These are phyloP conservation scores for Margaritispora aquatica DNA, from an alignment of 495 filamentous ascomycete genomes.

Conservation along the genomic window DNA sequence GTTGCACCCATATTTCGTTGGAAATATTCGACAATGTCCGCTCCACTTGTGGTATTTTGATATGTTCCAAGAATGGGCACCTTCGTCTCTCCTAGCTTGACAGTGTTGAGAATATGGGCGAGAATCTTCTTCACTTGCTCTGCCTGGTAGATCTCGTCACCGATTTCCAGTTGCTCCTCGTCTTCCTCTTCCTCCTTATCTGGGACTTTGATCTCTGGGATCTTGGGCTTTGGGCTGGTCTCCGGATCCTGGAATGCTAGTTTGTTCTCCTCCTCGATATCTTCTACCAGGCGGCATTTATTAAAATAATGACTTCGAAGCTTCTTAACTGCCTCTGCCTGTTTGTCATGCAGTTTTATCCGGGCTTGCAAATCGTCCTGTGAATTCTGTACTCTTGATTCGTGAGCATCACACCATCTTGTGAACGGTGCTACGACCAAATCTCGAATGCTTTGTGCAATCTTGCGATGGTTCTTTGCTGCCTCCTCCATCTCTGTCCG, in stretches of 20 bases:
- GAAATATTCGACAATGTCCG: conserved; percentile 91
- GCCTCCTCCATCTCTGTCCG: conserved; percentile 93
- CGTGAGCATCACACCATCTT: conserved; percentile 93
- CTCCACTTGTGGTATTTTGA: conserved; percentile 80
- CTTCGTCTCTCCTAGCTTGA: conserved; percentile 84
- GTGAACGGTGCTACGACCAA: conserved; percentile 90
- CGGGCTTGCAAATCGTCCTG: conserved; percentile 86
- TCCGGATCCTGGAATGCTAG: conserved; percentile 85
- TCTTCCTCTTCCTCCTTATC: conserved; percentile 43
- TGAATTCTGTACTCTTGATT: conserved; percentile 80
- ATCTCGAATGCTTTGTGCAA: conserved; percentile 91
- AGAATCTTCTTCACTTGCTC: conserved; percentile 89
- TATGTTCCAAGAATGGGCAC: conserved; percentile 95
- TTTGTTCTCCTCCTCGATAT: conserved; percentile 97
- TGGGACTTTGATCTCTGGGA: conserved; percentile 52
- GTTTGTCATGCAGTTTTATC: conserved; percentile 89
- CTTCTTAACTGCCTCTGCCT: conserved; percentile 84
- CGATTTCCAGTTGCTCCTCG: conserved; percentile 84
- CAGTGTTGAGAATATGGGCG: conserved; percentile 75
- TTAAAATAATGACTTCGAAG: conserved; percentile 95
- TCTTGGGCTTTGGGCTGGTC: conserved; percentile 40
- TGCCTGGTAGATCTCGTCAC: conserved; percentile 75
- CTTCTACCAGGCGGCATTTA: conserved; percentile 93
- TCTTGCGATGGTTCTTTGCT: conserved; percentile 84
- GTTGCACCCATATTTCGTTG: conserved; percentile 80